Evolutionary conservation across 306 rosid genomes (phyloP).

Genomic region (Nissolia schottii): DNA sequence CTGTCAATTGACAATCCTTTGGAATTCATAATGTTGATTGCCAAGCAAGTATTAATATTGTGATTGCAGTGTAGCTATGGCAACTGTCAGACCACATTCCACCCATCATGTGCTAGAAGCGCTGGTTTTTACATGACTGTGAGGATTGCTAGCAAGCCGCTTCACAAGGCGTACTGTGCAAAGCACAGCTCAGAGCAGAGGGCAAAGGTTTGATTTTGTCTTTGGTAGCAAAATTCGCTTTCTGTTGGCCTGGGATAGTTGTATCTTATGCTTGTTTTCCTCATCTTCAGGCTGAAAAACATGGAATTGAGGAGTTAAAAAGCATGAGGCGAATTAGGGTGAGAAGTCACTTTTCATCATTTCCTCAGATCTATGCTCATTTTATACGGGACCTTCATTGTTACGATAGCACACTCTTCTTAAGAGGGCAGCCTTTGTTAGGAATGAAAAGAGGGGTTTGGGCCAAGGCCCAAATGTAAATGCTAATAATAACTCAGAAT

Average conservation of each 20-base stretch:
- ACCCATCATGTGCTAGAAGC: constrained; percentile 90
- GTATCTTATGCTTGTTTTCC: constrained; percentile 11
- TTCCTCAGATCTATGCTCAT: background rate
- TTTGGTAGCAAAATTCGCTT: background rate
- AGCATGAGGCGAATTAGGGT: constrained; percentile 84
- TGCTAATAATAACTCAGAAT: too few relatives aligned
- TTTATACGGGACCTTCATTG: too few relatives aligned
- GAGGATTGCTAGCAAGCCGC: constrained; percentile 69
- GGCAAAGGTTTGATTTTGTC: constrained; percentile 60
- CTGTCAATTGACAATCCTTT: background rate
- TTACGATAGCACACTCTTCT: too few relatives aligned
- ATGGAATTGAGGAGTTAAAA: constrained; percentile 87
- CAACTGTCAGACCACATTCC: constrained; percentile 79
- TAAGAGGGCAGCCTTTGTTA: too few relatives aligned
- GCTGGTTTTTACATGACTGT: constrained; percentile 69
- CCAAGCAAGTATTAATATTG: constrained; percentile 11
- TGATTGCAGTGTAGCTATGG: constrained; percentile 88
- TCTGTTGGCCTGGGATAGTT: constrained; percentile 1
- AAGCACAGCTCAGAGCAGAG: constrained; percentile 86
- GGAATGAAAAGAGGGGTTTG: too few relatives aligned
- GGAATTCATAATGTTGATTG: constrained; percentile 1
- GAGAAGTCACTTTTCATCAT: constrained; percentile 22
- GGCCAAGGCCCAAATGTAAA: too few relatives aligned
- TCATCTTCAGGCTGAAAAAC: constrained; percentile 76
- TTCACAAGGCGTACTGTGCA: constrained; percentile 94